Evolutionary conservation across 176 grass and related monocot genomes (phyloP).

Genomic region (Oryza longistaminata): DNA sequence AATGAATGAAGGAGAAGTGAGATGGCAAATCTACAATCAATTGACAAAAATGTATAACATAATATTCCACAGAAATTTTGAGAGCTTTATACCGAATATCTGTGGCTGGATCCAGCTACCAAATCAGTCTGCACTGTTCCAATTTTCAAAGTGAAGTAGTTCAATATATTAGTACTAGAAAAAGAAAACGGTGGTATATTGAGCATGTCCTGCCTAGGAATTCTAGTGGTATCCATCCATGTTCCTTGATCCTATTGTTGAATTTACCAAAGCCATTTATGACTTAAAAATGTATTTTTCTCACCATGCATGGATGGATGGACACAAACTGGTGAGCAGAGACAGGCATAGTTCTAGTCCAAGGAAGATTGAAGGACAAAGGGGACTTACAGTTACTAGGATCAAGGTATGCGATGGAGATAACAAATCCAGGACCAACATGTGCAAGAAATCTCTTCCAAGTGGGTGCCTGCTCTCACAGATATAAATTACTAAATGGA

Average conservation of each 20-base stretch:
- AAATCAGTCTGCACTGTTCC: slow-evolving; percentile 75
- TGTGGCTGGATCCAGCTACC: slow-evolving; percentile 76
- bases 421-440: slow-evolving; percentile 78
- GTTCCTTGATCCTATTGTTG: background rate
- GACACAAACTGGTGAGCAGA: background rate
- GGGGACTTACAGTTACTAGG: slow-evolving; percentile 72
- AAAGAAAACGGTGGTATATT: background rate
- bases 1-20: background rate
- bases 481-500: background rate
- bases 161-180: background rate
- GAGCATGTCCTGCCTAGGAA: background rate
- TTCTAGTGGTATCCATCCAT: background rate
- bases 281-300: background rate
- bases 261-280: background rate
- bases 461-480: slow-evolving; percentile 39
- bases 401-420: slow-evolving; percentile 85
- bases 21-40: background rate
- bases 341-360: background rate
- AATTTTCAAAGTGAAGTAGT: slow-evolving; percentile 7
- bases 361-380: background rate
- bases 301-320: background rate
- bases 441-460: slow-evolving; percentile 76
- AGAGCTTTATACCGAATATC: slow-evolving; percentile 60
- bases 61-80: background rate
- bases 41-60: background rate